A percentile compares a stretch with the other conserved stretches of the same genome.
These are phyloP conservation scores for Dissophora globulifera DNA, from an alignment of 192 early-diverging fungal genomes.

Conservation along the genomic window DNA sequence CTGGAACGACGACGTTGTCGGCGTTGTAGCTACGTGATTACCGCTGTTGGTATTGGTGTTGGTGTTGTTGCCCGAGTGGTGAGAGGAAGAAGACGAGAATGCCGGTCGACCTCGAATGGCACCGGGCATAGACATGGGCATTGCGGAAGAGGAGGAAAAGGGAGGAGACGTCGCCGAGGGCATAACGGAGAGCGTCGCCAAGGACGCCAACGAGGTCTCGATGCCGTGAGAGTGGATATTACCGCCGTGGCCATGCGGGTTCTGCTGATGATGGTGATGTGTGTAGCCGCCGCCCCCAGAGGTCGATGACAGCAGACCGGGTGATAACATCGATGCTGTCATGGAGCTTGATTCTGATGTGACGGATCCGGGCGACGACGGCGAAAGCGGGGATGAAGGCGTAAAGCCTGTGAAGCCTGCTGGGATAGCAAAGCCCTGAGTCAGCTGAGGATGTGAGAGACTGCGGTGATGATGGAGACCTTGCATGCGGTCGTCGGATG, in stretches of 20 bases:
- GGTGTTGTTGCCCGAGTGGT: too few relatives aligned
- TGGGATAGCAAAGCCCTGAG: conserved; percentile 39
- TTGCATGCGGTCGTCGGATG: conserved; percentile 9
- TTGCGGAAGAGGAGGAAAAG: conserved; percentile 14
- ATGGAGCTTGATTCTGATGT: conserved; percentile 22
- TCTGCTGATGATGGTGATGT: conserved; percentile 20
- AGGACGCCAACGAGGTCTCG: conserved; percentile 41
- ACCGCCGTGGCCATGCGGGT: not conserved
- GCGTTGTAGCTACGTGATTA: conserved; percentile 21
- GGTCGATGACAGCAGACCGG: conserved; percentile 16
- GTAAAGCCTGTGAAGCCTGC: conserved; percentile 26
- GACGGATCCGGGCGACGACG: conserved; percentile 35
- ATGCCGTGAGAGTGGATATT: conserved; percentile 23
- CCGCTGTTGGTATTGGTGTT: too few relatives aligned
- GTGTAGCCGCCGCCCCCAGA: conserved; percentile 8
- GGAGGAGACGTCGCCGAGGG: conserved; percentile 18
- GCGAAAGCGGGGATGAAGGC: conserved; percentile 35
- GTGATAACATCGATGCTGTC: conserved; percentile 43
- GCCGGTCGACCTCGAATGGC: conserved; percentile 21
- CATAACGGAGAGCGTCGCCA: conserved; percentile 43
- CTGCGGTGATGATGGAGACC: conserved; percentile 39
- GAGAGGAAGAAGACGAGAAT: conserved; percentile 4
- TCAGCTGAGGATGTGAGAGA: conserved; percentile 39
- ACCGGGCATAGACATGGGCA: conserved; percentile 24
- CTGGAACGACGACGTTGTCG: conserved; percentile 38